These are phyloP conservation scores for Tylopilus felleus DNA, from an alignment of 768 basidiomycete genomes.

Conservation along the genomic window DNA sequence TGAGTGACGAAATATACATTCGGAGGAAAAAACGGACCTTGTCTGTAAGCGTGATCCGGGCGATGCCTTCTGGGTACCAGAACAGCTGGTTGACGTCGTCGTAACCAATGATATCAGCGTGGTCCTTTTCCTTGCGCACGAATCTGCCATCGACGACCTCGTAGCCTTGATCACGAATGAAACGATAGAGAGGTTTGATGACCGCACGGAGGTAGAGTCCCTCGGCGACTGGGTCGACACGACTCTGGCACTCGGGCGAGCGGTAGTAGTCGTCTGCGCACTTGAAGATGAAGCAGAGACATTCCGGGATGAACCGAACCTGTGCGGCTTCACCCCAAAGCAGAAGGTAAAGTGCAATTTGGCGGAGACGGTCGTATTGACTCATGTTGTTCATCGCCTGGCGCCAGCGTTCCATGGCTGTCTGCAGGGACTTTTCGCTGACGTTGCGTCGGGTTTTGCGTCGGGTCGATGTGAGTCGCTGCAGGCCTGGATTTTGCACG, in stretches of 20 bases:
- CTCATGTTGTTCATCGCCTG: slow-evolving; percentile 99
- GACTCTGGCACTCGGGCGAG: slow-evolving; percentile 94
- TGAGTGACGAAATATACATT: neutral
- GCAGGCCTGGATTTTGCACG: slow-evolving; percentile 86
- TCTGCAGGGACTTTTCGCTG: slow-evolving; percentile 65
- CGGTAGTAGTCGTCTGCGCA: slow-evolving; percentile 99
- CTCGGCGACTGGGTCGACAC: slow-evolving; percentile 89
- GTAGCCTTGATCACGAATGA: slow-evolving; percentile 96
- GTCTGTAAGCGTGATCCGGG: slow-evolving; percentile 82
- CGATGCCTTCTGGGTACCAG: slow-evolving; percentile 99
- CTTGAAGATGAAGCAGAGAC: slow-evolving; percentile 99
- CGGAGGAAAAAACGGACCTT: slow-evolving; percentile 52
- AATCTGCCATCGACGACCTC: slow-evolving; percentile 95
- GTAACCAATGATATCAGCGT: slow-evolving; percentile 93
- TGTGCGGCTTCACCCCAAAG: slow-evolving; percentile 99
- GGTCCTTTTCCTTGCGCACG: slow-evolving; percentile 88
- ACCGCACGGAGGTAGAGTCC: slow-evolving; percentile 92
- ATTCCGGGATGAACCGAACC: slow-evolving; percentile 94
- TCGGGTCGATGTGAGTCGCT: slow-evolving; percentile 73
- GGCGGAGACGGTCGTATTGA: slow-evolving; percentile 94
- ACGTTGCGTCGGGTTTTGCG: slow-evolving; percentile 54
- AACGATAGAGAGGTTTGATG: slow-evolving; percentile 91
- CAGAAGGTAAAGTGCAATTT: slow-evolving; percentile 91
- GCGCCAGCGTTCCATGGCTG: slow-evolving; percentile 89
- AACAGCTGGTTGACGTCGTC: slow-evolving; percentile 99